phyloP scores from a whole-genome alignment of 371 early-diverging fungal species.

The Phascolomyces articulosus region DNA sequence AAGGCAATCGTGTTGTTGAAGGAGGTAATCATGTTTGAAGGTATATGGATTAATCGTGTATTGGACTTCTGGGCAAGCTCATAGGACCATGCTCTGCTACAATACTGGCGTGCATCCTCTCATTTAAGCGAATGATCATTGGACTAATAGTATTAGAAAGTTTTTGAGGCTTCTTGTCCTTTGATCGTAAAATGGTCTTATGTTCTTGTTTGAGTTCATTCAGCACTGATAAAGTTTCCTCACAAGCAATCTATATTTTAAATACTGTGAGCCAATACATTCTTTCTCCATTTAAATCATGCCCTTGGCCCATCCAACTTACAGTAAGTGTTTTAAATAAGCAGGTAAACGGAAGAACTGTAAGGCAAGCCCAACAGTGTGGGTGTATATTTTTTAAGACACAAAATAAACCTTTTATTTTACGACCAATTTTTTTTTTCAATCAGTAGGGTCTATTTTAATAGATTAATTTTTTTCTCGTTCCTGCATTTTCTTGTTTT shows the following conservation, averaged over 20 bases:
- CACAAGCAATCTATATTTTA: slow-evolving; percentile 37
- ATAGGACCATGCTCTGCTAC: slow-evolving; percentile 24
- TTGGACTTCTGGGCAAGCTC: slow-evolving; percentile 27
- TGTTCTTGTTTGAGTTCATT: slow-evolving; percentile 29
- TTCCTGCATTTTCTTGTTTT: no score
- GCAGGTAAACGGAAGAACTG: slow-evolving; percentile 32
- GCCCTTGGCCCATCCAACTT: slow-evolving; percentile 23
- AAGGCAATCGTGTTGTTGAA: no score
- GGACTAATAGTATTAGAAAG: slow-evolving; percentile 26
- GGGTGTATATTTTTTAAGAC: no score
- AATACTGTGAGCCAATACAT: slow-evolving; percentile 27
- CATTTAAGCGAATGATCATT: slow-evolving; percentile 27
- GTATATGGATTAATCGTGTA: background rate
- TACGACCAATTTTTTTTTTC: no score
- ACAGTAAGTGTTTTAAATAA: slow-evolving; percentile 37
- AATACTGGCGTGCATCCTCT: slow-evolving; percentile 25
- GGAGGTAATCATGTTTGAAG: no score
- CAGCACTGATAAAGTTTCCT: slow-evolving; percentile 30
- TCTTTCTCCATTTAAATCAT: slow-evolving; percentile 19
- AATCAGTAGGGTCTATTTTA: no score
- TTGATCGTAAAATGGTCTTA: slow-evolving; percentile 28
- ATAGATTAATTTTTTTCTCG: no score
- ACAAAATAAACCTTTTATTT: no score
- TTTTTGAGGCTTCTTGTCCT: slow-evolving; percentile 23
- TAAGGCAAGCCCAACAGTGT: no score